Percentiles rank a stretch among this genome's conserved stretches.
Conservation (phyloP, 345 rosid genomes). For the Corymbia maculata region DNA sequence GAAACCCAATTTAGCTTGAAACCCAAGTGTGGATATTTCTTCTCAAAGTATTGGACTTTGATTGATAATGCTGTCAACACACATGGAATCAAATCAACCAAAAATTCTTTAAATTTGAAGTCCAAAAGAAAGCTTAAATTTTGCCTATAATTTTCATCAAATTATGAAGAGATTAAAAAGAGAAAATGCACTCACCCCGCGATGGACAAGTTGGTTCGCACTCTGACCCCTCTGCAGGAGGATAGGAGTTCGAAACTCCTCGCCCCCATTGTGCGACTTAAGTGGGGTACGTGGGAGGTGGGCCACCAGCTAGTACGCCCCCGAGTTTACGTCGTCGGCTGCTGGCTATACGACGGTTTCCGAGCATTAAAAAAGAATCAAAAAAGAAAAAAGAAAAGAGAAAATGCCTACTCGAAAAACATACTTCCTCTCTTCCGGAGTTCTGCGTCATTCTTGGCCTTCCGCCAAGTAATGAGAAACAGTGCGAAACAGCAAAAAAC, state of each 20-base stretch:
- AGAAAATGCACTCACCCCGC: too few species aligned
- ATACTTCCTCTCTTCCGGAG: conserved; percentile 11
- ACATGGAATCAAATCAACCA: background rate
- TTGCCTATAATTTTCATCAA: background rate
- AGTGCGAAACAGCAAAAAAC: background rate
- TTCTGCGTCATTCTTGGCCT: background rate
- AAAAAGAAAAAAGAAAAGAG: background rate
- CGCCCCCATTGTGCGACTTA: too few species aligned
- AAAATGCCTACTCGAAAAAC: background rate
- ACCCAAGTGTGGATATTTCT: background rate
- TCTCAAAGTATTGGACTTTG: background rate
- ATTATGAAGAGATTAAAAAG: background rate
- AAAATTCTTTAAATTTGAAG: background rate
- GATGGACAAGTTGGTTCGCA: too few species aligned
- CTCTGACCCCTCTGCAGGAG: too few species aligned
- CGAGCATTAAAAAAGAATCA: too few species aligned
- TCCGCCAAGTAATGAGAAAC: background rate
- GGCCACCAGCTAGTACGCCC: too few species aligned
- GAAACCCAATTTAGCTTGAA: background rate
- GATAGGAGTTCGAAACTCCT: too few species aligned
- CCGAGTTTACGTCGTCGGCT: too few species aligned
- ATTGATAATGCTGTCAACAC: background rate
- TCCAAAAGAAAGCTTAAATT: background rate
- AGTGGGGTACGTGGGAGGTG: too few species aligned
- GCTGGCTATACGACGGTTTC: too few species aligned